phyloP scores from a whole-genome alignment of 1,284 basidiomycete species.

The Xerocomus minutiporus region DNA sequence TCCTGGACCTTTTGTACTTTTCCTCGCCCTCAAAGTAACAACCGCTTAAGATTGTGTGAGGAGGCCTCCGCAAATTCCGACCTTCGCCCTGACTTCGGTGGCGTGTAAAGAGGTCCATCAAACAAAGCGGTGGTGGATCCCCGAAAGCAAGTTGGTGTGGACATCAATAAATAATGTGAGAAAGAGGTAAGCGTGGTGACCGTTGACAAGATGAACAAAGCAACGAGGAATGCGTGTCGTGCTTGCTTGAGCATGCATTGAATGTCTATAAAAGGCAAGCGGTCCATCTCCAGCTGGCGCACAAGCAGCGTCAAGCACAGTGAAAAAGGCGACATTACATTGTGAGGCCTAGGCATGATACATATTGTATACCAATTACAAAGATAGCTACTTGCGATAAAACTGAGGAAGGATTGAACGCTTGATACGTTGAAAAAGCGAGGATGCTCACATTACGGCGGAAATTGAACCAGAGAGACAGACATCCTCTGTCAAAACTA shows the following conservation, averaged over 20 bases:
- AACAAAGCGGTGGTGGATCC: constrained; percentile 22
- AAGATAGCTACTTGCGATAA: constrained; percentile 53
- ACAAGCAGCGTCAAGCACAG: not conserved
- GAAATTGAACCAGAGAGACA: constrained; percentile 86
- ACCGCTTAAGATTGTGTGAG: constrained; percentile 7
- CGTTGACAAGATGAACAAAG: constrained; percentile 24
- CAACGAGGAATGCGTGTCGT: constrained; percentile 1
- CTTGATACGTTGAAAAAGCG: constrained; percentile 6
- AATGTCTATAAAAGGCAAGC: constrained; percentile 15
- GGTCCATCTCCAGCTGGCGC: not conserved
- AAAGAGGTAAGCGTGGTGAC: constrained; percentile 5
- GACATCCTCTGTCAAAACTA: constrained; percentile 80
- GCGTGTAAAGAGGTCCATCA: constrained; percentile 6
- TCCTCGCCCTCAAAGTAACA: constrained; percentile 4
- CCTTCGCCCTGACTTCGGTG: constrained; percentile 19
- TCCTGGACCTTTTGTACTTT: constrained; percentile 22
- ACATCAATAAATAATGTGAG: not conserved
- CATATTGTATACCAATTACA: constrained; percentile 12
- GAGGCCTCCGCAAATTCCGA: constrained; percentile 2
- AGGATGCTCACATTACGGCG: constrained; percentile 67
- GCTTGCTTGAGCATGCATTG: constrained; percentile 4
- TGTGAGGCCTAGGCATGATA: constrained; percentile 12
- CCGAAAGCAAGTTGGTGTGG: constrained; percentile 8
- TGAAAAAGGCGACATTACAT: constrained; percentile 26
- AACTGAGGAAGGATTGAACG: constrained; percentile 45